Base-by-base conservation (phyloP, 2,329 filamentous ascomycete species). In the Penicillium paneum region DNA sequence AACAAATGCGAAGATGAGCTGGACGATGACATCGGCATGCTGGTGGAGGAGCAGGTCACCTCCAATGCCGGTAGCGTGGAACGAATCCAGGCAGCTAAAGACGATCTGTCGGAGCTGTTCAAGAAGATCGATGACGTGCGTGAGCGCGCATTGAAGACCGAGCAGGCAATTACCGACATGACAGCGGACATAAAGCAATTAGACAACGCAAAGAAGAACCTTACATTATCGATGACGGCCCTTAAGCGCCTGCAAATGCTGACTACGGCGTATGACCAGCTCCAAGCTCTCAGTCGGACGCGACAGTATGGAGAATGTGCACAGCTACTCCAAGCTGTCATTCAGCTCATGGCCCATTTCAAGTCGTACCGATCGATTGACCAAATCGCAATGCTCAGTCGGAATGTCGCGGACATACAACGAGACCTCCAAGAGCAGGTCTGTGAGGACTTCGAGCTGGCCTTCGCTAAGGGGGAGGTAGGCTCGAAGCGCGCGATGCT, bases 331-430 rank as follows among this genome's bases (percentile, higher is more conserved):
- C 91, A 96, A 76, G 94, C 94, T 10, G 94, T 99, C 31, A 83
- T 99, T 55, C 94, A 99, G 81, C 85, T 99, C 42, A 97, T 97
- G 89, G 90, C 90, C 63, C 92, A 99, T 76, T 99, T 99, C 82
- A 96, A 96, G 77, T 95, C 90, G 74, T 99, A 97, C 73, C 82
- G 94, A 55, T 96, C 91, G 65, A 97, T 99, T 64, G 93, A 97
- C 71, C 94, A 99, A 80, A 97, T 99, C 70, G 94, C 94, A 28
- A 89, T 89, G 0, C 80, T 99, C 59, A 96, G 91, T 69, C 86
- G 91, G 48, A 96, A 95, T 66, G 94, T 99, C 34, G 88, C 91
- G 6, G 94, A 97, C 65, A 81, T 99, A 60, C 94, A 99, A 76
- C 81, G 92, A 56, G 92, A 97, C 72, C 77, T 99, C 55, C 78